Conservation (phyloP, 768 basidiomycete species). For the Boletus tomentosulus region DNA sequence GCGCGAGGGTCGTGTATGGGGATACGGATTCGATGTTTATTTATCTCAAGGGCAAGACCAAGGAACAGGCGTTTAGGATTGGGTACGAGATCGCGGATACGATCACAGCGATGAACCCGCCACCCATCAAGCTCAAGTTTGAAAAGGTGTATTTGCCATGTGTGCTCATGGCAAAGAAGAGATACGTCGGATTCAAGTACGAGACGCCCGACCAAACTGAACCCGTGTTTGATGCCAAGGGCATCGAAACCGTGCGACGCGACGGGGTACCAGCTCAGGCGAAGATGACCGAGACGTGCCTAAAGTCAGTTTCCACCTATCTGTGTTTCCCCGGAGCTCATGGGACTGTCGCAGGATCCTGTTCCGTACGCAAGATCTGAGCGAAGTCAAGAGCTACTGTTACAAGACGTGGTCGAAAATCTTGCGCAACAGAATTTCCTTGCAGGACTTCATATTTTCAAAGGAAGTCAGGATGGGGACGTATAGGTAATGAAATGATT, state of each 20-base stretch:
- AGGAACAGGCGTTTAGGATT: conserved; percentile 89
- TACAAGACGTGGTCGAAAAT: conserved; percentile 80
- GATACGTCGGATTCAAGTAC: conserved; percentile 96
- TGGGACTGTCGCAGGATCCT: conserved; percentile 58
- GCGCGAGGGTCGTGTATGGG: conserved; percentile 91
- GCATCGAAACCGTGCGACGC: conserved; percentile 93
- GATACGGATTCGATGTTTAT: conserved; percentile 97
- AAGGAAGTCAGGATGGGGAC: conserved; percentile 93
- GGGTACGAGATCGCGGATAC: conserved; percentile 90
- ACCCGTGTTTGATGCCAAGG: conserved; percentile 91
- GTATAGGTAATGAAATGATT: conserved; percentile 58
- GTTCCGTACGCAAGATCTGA: conserved; percentile 87
- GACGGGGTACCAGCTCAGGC: conserved; percentile 88
- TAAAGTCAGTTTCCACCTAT: conserved; percentile 57
- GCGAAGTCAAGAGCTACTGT: conserved; percentile 85
- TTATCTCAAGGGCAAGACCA: conserved; percentile 84
- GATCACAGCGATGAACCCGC: conserved; percentile 82
- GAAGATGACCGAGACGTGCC: conserved; percentile 86
- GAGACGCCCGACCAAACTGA: conserved; percentile 76
- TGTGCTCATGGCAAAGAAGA: conserved; percentile 95
- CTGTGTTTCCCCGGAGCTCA: neutral
- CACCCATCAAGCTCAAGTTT: conserved; percentile 93
- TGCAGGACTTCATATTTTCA: conserved; percentile 94
- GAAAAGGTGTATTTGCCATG: conserved; percentile 98
- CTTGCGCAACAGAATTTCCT: conserved; percentile 69